A percentile compares a stretch with the other conserved stretches of the same genome.
Conservation (phyloP, 352 stramenopile genomes). For the Globisporangium solare region DNA sequence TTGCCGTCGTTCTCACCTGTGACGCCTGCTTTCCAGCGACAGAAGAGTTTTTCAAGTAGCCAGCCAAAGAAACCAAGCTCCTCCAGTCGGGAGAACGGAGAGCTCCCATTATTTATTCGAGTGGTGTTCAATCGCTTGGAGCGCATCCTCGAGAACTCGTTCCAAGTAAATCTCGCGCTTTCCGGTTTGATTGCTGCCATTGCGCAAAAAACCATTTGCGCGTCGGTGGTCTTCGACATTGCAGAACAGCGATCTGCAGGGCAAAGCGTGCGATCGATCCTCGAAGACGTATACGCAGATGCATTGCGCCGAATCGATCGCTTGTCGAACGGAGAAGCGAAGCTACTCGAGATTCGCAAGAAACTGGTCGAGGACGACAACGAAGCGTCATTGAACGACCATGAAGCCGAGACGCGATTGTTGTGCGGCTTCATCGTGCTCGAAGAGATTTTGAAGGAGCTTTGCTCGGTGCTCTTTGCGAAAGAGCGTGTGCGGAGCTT, state of each 20-base stretch:
- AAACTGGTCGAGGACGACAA: conserved; percentile 70
- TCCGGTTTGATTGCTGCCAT: conserved; percentile 74
- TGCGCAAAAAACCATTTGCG: conserved; percentile 55
- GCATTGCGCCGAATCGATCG: conserved; percentile 54
- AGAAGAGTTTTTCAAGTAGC: conserved; percentile 7
- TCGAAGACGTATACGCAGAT: conserved; percentile 77
- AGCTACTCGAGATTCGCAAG: conserved; percentile 49
- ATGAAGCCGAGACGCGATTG: conserved; percentile 60
- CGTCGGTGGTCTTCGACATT: conserved; percentile 49
- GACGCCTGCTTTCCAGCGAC: conserved; percentile 14
- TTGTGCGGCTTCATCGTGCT: conserved; percentile 76
- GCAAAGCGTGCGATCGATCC: conserved; percentile 62
- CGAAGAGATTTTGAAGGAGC: conserved; percentile 83
- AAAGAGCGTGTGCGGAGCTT: conserved; percentile 67
- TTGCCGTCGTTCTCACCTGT: conserved; percentile 69
- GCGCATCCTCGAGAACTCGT: conserved; percentile 74
- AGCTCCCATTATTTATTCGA: conserved; percentile 54
- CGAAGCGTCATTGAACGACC: conserved; percentile 47
- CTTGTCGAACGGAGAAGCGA: conserved; percentile 41
- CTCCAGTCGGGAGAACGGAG: conserved; percentile 8
- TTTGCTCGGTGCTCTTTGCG: conserved; percentile 77
- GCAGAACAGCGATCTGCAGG: conserved; percentile 30
- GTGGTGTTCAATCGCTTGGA: conserved; percentile 75
- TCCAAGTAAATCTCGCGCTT: conserved; percentile 78
- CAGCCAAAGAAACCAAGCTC: conserved; percentile 6